phyloP scores from a whole-genome alignment of 257 asterid genomes.

The Asclepias syriaca region DNA sequence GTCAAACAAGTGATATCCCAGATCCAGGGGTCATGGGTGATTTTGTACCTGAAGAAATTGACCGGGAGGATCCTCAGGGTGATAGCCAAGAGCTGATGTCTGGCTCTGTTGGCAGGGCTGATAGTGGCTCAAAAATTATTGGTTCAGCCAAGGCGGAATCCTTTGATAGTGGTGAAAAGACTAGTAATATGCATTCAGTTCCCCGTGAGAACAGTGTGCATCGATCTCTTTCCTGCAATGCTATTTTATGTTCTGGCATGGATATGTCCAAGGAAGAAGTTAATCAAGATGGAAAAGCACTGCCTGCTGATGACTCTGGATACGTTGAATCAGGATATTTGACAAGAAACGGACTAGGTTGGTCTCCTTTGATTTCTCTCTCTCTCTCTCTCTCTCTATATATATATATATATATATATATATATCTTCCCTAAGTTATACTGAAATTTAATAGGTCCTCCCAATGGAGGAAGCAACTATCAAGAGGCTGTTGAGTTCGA shows the following conservation, averaged over 20 bases:
- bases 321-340: conserved; percentile 72
- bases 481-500: conserved; percentile 87
- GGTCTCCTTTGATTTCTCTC: not conserved
- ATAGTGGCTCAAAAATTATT: conserved; percentile 88
- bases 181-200: conserved; percentile 52
- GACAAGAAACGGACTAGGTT: conserved; percentile 65
- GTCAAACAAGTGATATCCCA: conserved; percentile 78
- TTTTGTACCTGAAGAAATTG: conserved; percentile 92
- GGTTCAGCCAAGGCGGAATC: conserved; percentile 95
- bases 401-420: not conserved
- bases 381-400: not conserved
- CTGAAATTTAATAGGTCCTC: conserved; percentile 50
- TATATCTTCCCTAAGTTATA: not conserved
- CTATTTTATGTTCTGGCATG: conserved; percentile 71
- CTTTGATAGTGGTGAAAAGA: conserved; percentile 91
- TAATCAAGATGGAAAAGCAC: conserved; percentile 63
- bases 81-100: conserved; percentile 89
- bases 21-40: conserved; percentile 98
- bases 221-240: conserved; percentile 97
- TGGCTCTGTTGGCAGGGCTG: conserved; percentile 81
- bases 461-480: conserved; percentile 86
- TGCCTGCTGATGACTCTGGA: conserved; percentile 71
- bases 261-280: conserved; percentile 96
- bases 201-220: conserved; percentile 67
- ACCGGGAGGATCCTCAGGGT: conserved; percentile 80